Conservation (phyloP, 805 yeast species). For the Saccharomycopsis sp. region DNA sequence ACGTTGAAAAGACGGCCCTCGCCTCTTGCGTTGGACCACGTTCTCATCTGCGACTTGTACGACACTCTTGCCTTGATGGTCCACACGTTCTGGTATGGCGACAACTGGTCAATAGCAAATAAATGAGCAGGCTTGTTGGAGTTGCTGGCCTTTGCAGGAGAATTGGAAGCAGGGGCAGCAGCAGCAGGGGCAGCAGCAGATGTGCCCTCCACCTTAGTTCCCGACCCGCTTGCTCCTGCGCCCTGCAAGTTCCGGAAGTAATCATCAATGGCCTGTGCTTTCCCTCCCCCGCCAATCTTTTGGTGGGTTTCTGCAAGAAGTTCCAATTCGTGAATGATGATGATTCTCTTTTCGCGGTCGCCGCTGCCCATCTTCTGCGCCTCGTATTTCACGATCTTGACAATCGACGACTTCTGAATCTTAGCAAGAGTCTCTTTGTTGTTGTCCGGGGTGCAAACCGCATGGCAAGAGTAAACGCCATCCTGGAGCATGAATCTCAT, state of each 20-base stretch:
- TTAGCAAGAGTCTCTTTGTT: conserved; percentile 33
- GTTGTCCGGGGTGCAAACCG: conserved; percentile 36
- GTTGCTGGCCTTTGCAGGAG: conserved; percentile 8
- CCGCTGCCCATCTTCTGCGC: conserved; percentile 32
- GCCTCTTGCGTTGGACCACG: conserved; percentile 80
- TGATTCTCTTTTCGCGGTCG: conserved; percentile 26
- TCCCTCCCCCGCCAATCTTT: conserved; percentile 30
- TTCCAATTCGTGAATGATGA: conserved; percentile 15
- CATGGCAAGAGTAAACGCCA: conserved; percentile 42
- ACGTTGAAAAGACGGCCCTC: conserved; percentile 86
- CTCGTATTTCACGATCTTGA: conserved; percentile 34
- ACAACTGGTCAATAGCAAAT: conserved; percentile 71
- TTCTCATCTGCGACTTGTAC: conserved; percentile 76
- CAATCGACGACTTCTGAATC: conserved; percentile 37
- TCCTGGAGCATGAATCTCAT: conserved; percentile 42
- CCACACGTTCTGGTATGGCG: conserved; percentile 90
- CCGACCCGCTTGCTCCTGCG: neutral
- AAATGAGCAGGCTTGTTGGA: conserved; percentile 36
- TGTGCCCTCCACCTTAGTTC: too few species aligned
- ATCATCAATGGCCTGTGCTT: conserved; percentile 41
- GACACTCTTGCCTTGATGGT: conserved; percentile 89
- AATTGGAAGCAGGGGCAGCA: conserved; percentile 18
- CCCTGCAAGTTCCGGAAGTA: conserved; percentile 36
- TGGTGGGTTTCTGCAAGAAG: conserved; percentile 2
- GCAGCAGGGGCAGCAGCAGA: conserved; percentile 23